Conservation (phyloP, 139 green algal species). For the Ettlia oleoabundans region DNA sequence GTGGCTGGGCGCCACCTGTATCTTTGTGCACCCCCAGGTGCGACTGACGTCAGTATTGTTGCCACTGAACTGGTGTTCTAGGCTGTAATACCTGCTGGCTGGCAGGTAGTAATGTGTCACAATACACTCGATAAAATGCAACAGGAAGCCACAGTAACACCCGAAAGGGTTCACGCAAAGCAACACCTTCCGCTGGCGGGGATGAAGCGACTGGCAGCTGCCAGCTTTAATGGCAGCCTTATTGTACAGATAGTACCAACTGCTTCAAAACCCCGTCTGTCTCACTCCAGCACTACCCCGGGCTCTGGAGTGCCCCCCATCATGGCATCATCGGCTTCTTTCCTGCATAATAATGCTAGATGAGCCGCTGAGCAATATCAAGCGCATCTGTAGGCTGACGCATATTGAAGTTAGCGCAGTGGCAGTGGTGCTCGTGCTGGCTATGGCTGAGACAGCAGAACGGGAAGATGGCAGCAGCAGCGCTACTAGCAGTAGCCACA, state of each 20-base stretch:
- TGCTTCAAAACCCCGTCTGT: background rate
- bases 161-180: no score
- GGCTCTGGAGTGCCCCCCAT: background rate
- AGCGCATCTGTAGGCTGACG: background rate
- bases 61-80: no score
- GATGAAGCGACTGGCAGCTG: background rate
- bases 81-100: no score
- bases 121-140: no score
- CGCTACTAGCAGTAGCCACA: background rate
- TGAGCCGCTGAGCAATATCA: no score
- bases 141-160: no score
- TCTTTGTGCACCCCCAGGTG: background rate
- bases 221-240: background rate
- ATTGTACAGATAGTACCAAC: no score
- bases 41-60: background rate
- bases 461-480: no score
- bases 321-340: conserved; percentile 25
- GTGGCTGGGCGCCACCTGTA: background rate
- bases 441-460: no score
- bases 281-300: conserved; percentile 5
- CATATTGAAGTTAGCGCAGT: background rate
- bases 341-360: background rate
- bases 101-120: no score
- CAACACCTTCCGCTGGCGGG: no score
- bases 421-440: no score